Evolutionary conservation across 139 green algal genomes (phyloP), one percentile per base, ranked within the genome.

Genomic region (Chlorella sp.): DNA sequence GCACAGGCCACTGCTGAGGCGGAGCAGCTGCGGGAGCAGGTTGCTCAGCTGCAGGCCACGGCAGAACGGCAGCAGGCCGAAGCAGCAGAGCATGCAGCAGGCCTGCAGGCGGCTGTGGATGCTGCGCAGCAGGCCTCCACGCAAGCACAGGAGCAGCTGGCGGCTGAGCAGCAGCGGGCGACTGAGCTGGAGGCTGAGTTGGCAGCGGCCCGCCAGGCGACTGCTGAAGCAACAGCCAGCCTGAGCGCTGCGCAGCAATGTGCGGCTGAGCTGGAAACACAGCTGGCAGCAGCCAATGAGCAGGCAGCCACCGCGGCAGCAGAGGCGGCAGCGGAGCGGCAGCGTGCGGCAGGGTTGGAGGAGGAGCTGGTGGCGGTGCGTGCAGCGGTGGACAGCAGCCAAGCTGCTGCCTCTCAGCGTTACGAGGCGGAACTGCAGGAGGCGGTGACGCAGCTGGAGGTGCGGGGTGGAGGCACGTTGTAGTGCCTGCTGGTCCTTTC

Each of bases 381-480:
- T 3, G 51, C 26, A 23, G 76, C 67, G 28, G 51, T 71, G 11
- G 34, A 87, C 20, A 71, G 55, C 70, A 44, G 44, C 18, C 39
- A 73, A 25, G 56, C 74, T n/a, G 20, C 68, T 15, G 83, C 69
- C 9, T 60, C 36, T 1, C 28, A 65, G 30, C 57, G 57, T 25
- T 56, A 63, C 34, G 63, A 84, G 56, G 34, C 38, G 21, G 70
- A 72, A 34, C 51, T 90, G 68, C 69, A 63, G 62, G 74, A 78
- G 57, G 70, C 86, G 60, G 30, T 91, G 36, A 88, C 88, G 39
- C 83, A 92, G 86, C 73, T 92, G 76, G 83, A 90, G 70, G 83
- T 88, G 69, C 44, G 44, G 44, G 7, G n/a, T n/a, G n/a, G n/a
- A n/a, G n/a, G n/a, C n/a, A n/a, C n/a, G n/a, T n/a, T n/a, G n/a